These are phyloP conservation scores for Mycena kentingensis DNA, from an alignment of 768 basidiomycete species.

Conservation along the genomic window DNA sequence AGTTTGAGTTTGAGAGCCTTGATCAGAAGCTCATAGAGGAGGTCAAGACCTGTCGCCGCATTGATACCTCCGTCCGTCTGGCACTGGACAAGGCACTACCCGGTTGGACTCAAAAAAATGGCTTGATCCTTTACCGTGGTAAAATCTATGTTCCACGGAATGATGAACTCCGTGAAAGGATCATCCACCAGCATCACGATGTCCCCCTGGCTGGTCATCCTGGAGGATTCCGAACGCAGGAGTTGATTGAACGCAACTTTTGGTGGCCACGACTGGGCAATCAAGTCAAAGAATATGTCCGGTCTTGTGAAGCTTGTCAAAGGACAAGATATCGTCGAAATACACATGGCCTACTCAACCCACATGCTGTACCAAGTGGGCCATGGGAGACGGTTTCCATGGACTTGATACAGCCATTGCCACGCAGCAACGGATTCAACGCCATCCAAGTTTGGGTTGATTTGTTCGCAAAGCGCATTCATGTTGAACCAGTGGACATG, in stretches of 20 bases:
- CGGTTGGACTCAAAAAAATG: background rate
- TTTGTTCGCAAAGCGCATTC: background rate
- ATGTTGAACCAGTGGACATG: background rate
- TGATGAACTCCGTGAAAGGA: slow-evolving; percentile 12
- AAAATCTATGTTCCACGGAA: slow-evolving; percentile 15
- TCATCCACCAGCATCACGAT: slow-evolving; percentile 32
- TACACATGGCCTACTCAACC: slow-evolving; percentile 27
- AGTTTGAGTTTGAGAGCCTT: too few relatives aligned
- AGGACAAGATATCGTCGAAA: slow-evolving; percentile 36
- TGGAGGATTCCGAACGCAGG: slow-evolving; percentile 30
- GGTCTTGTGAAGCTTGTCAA: slow-evolving; percentile 20
- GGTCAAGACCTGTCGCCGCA: too few relatives aligned
- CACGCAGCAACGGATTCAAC: background rate
- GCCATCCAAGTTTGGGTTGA: background rate
- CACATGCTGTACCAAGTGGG: slow-evolving; percentile 17
- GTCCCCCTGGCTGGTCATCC: slow-evolving; percentile 30
- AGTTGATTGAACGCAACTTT: slow-evolving; percentile 26
- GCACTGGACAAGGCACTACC: background rate
- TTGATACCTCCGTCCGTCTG: too few relatives aligned
- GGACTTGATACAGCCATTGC: too few relatives aligned
- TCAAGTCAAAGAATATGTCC: too few relatives aligned
- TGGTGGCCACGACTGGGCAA: slow-evolving; percentile 10
- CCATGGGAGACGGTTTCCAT: too few relatives aligned
- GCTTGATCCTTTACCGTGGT: background rate
- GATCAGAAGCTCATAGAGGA: too few relatives aligned